Evolutionary conservation across 257 asterid genomes (phyloP), one percentile per base, ranked within the genome.

Genomic region (Nicotiana noctiflora): DNA sequence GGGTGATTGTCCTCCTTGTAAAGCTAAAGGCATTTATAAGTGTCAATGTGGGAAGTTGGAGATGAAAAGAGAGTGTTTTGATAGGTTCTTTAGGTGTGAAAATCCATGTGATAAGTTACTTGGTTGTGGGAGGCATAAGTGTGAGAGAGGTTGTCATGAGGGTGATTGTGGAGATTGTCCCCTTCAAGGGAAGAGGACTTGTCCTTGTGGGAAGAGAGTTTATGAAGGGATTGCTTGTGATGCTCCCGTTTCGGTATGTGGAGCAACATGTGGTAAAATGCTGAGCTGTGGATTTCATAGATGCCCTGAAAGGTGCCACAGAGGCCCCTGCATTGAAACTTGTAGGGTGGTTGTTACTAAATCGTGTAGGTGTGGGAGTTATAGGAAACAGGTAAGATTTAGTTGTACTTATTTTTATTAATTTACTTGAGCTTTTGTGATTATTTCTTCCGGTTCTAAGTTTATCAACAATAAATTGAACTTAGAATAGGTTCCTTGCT

Each of bases 301-400:
- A 87, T 95, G 98, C 81, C 97, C 94, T 0, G 98, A 95, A 87
- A 91, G 99, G 90, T 95, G 99, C 86, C 99, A 95, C 72, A 90
- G 92, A 23, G 97, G 98, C 29, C 83, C 86, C 4, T 95, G 99
- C 83, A 79, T 90, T 70, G 97, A 89, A 75, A 91, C 92, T 53
- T 95, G 99, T 85, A 88, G 97, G 81, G 86, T 18, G 17, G 87
- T 92, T 4, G 92, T 95, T 68, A 89, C 89, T 2, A 95, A 95
- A 87, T 84, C 91, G n/a, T 95, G 99, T 82, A 90, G 99, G 93
- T 95, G 99, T 84, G 96, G 98, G 80, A 95, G 99, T 89, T 89
- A 86, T 40, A 93, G 86, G 93, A 93, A 95, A 86, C 97, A 92
- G 97, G 99, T 94, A 76, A 65, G 72, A 57, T 32, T 59, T 65